Evolutionary conservation across 805 yeast species (phyloP).

Genomic region (Metschnikowia vanudenii): DNA sequence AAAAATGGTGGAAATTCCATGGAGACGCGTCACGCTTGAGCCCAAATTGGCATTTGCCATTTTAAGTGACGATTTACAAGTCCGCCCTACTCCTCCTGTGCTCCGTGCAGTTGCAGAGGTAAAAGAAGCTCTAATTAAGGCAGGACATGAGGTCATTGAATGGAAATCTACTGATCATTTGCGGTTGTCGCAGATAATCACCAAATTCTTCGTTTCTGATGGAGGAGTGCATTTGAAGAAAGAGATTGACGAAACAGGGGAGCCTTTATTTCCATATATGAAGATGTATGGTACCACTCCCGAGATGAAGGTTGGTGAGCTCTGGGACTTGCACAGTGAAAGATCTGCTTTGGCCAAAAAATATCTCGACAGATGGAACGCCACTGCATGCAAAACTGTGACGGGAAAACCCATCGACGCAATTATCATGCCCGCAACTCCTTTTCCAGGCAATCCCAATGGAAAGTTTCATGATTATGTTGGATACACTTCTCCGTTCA

Average conservation of each 20-base stretch:
- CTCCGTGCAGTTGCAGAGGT: constrained; percentile 42
- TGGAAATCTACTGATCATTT: constrained; percentile 44
- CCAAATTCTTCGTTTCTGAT: constrained; percentile 41
- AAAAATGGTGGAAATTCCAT: constrained; percentile 49
- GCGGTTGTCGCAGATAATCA: constrained; percentile 25
- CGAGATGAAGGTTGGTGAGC: constrained; percentile 37
- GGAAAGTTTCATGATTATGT: constrained; percentile 33
- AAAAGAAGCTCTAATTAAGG: constrained; percentile 28
- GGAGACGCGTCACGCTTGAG: constrained; percentile 39
- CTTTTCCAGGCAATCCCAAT: constrained; percentile 41
- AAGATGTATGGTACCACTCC: constrained; percentile 33
- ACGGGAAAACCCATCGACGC: constrained; percentile 47
- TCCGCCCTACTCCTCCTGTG: constrained; percentile 57
- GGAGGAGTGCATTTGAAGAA: constrained; percentile 40
- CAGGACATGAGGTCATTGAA: constrained; percentile 53
- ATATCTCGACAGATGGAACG: constrained; percentile 33
- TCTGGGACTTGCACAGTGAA: constrained; percentile 40
- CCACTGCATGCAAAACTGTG: constrained; percentile 31
- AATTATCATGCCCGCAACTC: constrained; percentile 47
- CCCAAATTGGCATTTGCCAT: constrained; percentile 45
- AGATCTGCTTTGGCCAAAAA: constrained; percentile 38
- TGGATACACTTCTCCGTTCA: constrained; percentile 49
- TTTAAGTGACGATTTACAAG: constrained; percentile 42
- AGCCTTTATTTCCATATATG: constrained; percentile 46
- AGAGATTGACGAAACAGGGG: constrained; percentile 19